Conservation (phyloP, 140 eudicot genomes). For the Oenanthe javanica region DNA sequence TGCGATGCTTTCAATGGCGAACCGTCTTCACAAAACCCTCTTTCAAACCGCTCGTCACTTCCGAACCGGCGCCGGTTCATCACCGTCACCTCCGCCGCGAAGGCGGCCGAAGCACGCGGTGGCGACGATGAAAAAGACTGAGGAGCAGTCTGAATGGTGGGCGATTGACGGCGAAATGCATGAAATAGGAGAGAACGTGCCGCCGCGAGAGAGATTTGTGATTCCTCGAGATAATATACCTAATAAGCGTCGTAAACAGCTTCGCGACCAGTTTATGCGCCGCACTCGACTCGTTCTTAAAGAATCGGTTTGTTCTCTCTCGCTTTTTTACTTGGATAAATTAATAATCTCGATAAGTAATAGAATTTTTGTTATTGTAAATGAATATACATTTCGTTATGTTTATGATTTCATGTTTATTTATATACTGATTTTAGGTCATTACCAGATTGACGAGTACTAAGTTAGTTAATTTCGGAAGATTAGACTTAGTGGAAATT, state of each 20-base stretch:
- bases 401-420: not conserved
- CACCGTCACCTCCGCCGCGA: conserved; percentile 28
- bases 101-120: conserved; percentile 49
- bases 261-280: conserved; percentile 95
- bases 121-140: conserved; percentile 42
- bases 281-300: conserved; percentile 90
- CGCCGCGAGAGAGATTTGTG: conserved; percentile 82
- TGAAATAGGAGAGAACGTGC: conserved; percentile 91
- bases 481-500: not conserved
- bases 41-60: conserved; percentile 24
- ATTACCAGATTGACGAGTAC: not conserved
- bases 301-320: conserved; percentile 54
- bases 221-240: conserved; percentile 87
- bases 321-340: not conserved
- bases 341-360: not conserved
- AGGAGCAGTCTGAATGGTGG: conserved; percentile 96
- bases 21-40: conserved; percentile 40
- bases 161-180: conserved; percentile 94
- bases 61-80: conserved; percentile 32
- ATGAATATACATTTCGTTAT: no score
- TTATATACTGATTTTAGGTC: not conserved
- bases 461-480: not conserved
- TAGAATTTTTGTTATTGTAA: no score
- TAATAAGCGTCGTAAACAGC: conserved; percentile 81
- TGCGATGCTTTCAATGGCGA: conserved; percentile 48